These are phyloP conservation scores for Myochromella boudieri DNA, from an alignment of 768 basidiomycete species.

Conservation along the genomic window DNA sequence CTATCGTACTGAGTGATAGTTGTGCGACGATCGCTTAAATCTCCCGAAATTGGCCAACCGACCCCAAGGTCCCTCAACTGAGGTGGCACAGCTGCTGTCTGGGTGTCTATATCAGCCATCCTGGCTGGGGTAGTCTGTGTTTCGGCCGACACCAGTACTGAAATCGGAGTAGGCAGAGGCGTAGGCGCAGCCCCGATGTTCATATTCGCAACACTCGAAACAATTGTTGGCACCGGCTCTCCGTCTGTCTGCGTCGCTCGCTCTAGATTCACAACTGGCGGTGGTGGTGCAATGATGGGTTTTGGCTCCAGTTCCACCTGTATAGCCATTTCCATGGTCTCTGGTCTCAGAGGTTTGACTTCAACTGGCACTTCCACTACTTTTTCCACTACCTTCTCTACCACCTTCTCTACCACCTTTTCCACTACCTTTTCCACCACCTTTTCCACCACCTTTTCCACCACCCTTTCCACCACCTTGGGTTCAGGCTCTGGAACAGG, in stretches of 20 bases:
- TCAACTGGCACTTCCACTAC: no score
- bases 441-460: no score
- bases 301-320: constrained; percentile 34
- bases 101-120: constrained; percentile 31
- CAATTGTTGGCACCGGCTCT: constrained; percentile 30
- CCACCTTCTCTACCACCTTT: no score
- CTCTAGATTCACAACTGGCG: constrained; percentile 27
- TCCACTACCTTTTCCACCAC: no score
- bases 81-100: constrained; percentile 18
- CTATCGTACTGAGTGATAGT: constrained; percentile 51
- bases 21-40: constrained; percentile 30
- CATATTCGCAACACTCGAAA: constrained; percentile 29
- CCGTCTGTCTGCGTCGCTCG: constrained; percentile 52
- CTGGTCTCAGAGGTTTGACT: constrained; percentile 28
- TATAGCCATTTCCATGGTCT: constrained; percentile 38
- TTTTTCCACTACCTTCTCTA: no score
- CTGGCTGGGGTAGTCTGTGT: constrained; percentile 35
- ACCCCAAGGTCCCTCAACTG: constrained; percentile 18
- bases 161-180: constrained; percentile 13
- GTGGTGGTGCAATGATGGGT: constrained; percentile 22
- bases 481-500: constrained; percentile 28
- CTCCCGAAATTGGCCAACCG: constrained; percentile 6
- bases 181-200: constrained; percentile 5
- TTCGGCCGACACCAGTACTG: constrained; percentile 28
- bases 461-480: no score